Base-by-base conservation (phyloP, 768 basidiomycete species). In the Russula griseocarnosa region DNA sequence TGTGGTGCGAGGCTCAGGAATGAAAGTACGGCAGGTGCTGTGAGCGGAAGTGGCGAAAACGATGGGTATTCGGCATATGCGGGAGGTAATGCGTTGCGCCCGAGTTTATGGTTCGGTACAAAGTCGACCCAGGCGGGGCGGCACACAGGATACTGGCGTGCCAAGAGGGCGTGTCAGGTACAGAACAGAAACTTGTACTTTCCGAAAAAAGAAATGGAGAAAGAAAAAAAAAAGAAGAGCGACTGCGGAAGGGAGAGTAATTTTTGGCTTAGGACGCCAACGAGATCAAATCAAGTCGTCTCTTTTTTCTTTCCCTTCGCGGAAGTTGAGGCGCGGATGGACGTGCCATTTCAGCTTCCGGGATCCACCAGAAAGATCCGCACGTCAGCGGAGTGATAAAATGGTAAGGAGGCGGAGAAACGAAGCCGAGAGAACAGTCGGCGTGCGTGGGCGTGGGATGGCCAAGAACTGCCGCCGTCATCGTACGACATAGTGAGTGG, bases 21-120 rank as follows among this genome's bases (percentile, higher is more conserved):
- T 0, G 84, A 79, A 16, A 91, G 82, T 58, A 92, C 87, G 5
- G 89, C 90, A 18, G 90, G 85, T 9, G 83, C 78, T 0, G 87
- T 84, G 46, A 88, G 79, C 7, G 87, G 82, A 7, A 86, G 84
- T 16, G 86, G 81, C 44, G 73, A 75, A 44, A 90, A 72, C 49
- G 74, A 74, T 58, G 82, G 77, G 7, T 71, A 66, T 66, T 79
- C 74, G 3, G 78, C 79, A 69, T 70, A 70, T 6, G 61, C 60
- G n/a, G 62, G 59, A 0, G 63, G 65, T 9, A 38, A n/a, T 20
- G 57, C 66, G 42, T 24, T 50, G 10, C 53, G 60, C n/a, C 58
- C 61, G 32, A 36, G 34, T 0, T 54, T 62, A 8, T 71, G 70
- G 32, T 70, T 68, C 8, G 82, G 82, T 10, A 76, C 69, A 66